phyloP scores from a whole-genome alignment of 2,329 filamentous ascomycete genomes.

The Nigrospora oryzae region DNA sequence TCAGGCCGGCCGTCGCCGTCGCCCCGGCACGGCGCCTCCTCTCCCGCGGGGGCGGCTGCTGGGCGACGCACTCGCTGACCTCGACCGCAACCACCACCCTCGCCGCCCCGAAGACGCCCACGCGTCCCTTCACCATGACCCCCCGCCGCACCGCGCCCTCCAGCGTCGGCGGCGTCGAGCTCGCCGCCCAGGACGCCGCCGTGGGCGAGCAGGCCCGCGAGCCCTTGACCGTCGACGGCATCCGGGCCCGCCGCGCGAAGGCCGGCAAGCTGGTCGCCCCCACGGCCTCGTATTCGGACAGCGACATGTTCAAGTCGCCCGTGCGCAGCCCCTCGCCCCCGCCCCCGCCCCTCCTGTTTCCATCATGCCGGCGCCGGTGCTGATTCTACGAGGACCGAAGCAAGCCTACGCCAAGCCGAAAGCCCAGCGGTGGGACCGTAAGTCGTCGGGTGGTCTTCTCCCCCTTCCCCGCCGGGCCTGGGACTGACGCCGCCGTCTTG shows the following conservation, averaged over 20 bases:
- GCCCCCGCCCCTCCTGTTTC: neutral
- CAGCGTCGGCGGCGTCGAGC: slow-evolving; percentile 11
- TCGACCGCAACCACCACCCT: neutral
- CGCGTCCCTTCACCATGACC: slow-evolving; percentile 5
- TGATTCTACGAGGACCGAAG: slow-evolving; percentile 11
- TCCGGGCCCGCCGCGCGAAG: slow-evolving; percentile 60
- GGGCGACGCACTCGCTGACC: neutral
- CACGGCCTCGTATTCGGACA: slow-evolving; percentile 67
- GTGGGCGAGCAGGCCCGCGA: slow-evolving; percentile 13
- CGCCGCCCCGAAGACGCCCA: neutral
- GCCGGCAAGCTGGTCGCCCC: slow-evolving; percentile 66
- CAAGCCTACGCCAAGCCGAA: slow-evolving; percentile 56
- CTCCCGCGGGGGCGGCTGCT: neutral
- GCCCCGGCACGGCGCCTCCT: too few species aligned
- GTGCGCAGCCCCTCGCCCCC: slow-evolving; percentile 36
- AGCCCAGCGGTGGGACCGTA: slow-evolving; percentile 79
- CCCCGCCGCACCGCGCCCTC: slow-evolving; percentile 5
- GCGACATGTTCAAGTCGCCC: slow-evolving; percentile 75
- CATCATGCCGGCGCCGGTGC: neutral
- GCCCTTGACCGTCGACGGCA: slow-evolving; percentile 53
- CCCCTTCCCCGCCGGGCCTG: slow-evolving; percentile 9
- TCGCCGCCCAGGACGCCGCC: slow-evolving; percentile 10
- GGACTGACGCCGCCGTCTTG: slow-evolving; percentile 37
- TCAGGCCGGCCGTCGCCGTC: too few species aligned
- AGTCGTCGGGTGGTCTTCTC: slow-evolving; percentile 26